phyloP scores from a whole-genome alignment of 1,284 basidiomycete genomes.

The Tilletiaria anomala region DNA sequence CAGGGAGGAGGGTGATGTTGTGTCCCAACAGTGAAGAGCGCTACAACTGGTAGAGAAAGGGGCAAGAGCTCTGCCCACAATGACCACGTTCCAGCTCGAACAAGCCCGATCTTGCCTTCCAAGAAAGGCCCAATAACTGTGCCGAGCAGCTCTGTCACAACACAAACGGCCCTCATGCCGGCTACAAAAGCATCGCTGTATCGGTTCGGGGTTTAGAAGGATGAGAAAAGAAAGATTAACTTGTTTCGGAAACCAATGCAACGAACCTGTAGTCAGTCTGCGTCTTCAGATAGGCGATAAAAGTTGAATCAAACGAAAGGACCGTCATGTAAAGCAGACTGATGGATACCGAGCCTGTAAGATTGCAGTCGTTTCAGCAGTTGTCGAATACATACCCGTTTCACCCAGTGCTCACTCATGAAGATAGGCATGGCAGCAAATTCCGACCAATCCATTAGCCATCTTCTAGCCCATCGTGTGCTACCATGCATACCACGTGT shows the following conservation, averaged over 20 bases:
- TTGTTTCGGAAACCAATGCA: neutral
- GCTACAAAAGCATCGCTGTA: conserved; percentile 48
- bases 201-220: neutral
- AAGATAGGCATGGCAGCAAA: conserved; percentile 45
- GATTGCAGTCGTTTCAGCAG: neutral
- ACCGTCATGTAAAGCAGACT: conserved; percentile 47
- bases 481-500: no score
- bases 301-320: conserved; percentile 37
- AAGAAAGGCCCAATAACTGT: conserved; percentile 45
- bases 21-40: conserved; percentile 14
- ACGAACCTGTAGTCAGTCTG: conserved; percentile 15
- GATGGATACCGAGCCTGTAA: conserved; percentile 42
- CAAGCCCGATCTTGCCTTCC: conserved; percentile 43
- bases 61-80: conserved; percentile 16
- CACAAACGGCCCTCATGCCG: conserved; percentile 47
- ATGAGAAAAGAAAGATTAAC: neutral
- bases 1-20: conserved; percentile 12
- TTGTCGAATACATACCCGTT: neutral
- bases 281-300: conserved; percentile 30
- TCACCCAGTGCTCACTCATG: conserved; percentile 21
- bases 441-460: conserved; percentile 46
- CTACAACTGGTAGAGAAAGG: conserved; percentile 11
- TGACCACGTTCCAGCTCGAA: conserved; percentile 43
- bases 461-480: no score
- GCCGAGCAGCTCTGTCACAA: conserved; percentile 44